phyloP scores from a whole-genome alignment of 169 alveolate species.

The Theileria sp. region DNA sequence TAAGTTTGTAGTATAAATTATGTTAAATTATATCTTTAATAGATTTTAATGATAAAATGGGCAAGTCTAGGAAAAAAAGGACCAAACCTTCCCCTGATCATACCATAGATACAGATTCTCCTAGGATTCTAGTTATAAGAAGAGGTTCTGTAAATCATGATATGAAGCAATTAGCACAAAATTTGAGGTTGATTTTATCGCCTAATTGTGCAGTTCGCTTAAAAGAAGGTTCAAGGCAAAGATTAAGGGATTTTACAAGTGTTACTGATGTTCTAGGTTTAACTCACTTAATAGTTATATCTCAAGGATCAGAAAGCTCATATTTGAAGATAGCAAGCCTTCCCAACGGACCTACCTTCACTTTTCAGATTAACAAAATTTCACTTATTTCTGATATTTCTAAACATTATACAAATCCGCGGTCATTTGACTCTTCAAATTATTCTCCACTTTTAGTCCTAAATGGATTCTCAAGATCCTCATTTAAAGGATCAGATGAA shows the following conservation, averaged over 20 bases:
- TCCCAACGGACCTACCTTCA: conserved; percentile 59
- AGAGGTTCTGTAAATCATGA: conserved; percentile 45
- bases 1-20: not conserved
- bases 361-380: conserved; percentile 36
- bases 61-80: conserved; percentile 34
- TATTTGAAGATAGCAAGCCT: conserved; percentile 50
- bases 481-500: not conserved
- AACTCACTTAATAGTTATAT: conserved; percentile 46
- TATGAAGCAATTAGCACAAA: conserved; percentile 41
- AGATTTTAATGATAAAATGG: conserved; percentile 16
- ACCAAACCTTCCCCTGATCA: conserved; percentile 22
- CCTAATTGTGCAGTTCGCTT: conserved; percentile 53
- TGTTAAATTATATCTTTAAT: not conserved
- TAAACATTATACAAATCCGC: conserved; percentile 34
- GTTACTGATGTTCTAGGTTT: conserved; percentile 51
- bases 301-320: conserved; percentile 39
- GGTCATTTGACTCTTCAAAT: conserved; percentile 38
- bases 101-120: conserved; percentile 47
- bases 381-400: conserved; percentile 54
- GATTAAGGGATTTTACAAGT: conserved; percentile 52
- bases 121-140: conserved; percentile 51
- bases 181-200: conserved; percentile 44
- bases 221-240: conserved; percentile 45
- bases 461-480: conserved; percentile 32
- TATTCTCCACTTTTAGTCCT: conserved; percentile 45